A percentile compares a stretch with the other conserved stretches of the same genome.
Conservation (phyloP, 352 stramenopile genomes). For the Globisporangium camurandrum region DNA sequence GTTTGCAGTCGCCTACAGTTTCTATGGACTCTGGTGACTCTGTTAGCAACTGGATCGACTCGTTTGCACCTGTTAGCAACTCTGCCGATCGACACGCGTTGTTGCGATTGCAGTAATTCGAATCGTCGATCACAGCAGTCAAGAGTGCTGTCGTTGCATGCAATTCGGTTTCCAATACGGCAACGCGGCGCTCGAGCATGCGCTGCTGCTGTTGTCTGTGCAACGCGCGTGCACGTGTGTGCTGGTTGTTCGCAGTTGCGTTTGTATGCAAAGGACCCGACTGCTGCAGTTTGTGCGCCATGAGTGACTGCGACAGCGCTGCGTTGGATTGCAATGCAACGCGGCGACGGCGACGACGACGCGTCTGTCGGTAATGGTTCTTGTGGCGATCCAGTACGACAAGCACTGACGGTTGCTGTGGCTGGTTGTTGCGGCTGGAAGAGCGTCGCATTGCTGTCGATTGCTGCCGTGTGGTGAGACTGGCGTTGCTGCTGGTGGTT, state of each 20-base stretch:
- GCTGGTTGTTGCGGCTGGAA: constrained; percentile 1
- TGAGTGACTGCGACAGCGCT: constrained; percentile 10
- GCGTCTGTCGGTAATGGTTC: too few relatives aligned
- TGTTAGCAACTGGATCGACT: too few relatives aligned
- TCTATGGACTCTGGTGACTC: too few relatives aligned
- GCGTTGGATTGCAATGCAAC: constrained; percentile 4
- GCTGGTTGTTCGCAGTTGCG: too few relatives aligned
- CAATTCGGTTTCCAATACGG: constrained; percentile 8
- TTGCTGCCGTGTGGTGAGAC: neutral
- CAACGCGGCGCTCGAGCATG: constrained; percentile 10
- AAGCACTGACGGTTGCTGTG: neutral
- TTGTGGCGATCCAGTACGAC: neutral
- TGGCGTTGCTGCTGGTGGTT: neutral
- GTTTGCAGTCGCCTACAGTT: too few relatives aligned
- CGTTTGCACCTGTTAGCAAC: too few relatives aligned
- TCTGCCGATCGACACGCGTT: too few relatives aligned
- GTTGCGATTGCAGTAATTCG: too few relatives aligned
- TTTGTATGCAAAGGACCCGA: too few relatives aligned
- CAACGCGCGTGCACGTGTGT: too few relatives aligned
- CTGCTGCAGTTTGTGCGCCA: constrained; percentile 12
- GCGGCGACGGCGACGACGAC: neutral
- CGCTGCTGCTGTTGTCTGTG: constrained; percentile 3
- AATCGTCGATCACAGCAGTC: too few relatives aligned
- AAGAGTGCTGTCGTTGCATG: constrained; percentile 8
- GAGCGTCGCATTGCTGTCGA: neutral